Evolutionary conservation across 805 yeast genomes (phyloP).

Genomic region (Pichia heedii): DNA sequence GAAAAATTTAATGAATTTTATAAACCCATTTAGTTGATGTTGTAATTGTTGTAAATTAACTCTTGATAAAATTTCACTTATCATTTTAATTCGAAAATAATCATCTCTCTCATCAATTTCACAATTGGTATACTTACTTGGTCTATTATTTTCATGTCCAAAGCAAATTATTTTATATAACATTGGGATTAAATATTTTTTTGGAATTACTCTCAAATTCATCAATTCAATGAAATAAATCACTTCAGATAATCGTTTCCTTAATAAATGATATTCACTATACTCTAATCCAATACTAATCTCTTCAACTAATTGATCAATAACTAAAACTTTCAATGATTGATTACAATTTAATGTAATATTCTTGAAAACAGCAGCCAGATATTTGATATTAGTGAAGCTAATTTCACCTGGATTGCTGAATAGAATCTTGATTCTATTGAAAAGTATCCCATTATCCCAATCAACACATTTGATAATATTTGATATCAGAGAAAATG

Average conservation of each 20-base stretch:
- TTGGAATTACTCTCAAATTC: constrained; percentile 38
- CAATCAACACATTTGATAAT: constrained; percentile 40
- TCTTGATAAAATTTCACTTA: constrained; percentile 34
- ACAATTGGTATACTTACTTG: constrained; percentile 33
- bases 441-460: constrained; percentile 28
- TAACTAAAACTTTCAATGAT: constrained; percentile 28
- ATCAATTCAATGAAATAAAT: constrained; percentile 51
- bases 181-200: constrained; percentile 39
- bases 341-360: constrained; percentile 17
- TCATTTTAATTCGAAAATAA: constrained; percentile 61
- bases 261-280: constrained; percentile 49
- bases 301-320: constrained; percentile 61
- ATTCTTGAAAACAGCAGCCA: constrained; percentile 41
- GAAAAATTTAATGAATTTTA: constrained; percentile 44
- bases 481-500: constrained; percentile 27
- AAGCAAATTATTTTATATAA: constrained; percentile 48
- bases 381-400: constrained; percentile 42
- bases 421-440: constrained; percentile 33
- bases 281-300: constrained; percentile 57
- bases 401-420: constrained; percentile 52
- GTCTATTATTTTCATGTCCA: constrained; percentile 58
- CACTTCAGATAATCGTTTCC: constrained; percentile 53
- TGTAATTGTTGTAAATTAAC: constrained; percentile 10
- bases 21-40: constrained; percentile 21
- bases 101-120: constrained; percentile 56